These are phyloP conservation scores for Hysterangium stoloniferum DNA, from an alignment of 768 basidiomycete genomes.

Conservation along the genomic window DNA sequence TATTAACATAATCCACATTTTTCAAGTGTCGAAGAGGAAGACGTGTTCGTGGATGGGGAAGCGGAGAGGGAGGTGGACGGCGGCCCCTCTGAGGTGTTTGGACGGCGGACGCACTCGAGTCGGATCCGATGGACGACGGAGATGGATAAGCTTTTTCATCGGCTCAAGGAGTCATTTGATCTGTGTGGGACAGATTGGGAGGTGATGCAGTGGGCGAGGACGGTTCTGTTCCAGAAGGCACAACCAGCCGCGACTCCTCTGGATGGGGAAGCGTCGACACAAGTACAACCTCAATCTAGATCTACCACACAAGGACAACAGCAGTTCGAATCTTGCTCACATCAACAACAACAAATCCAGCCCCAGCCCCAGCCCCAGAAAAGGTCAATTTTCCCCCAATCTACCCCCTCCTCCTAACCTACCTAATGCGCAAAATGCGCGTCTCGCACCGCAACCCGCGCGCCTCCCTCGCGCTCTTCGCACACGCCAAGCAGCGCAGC, in stretches of 20 bases:
- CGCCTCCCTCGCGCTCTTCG: conserved; percentile 75
- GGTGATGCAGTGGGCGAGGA: conserved; percentile 65
- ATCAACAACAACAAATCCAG: background rate
- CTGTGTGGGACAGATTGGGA: conserved; percentile 59
- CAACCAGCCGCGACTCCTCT: too few relatives aligned
- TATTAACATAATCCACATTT: too few relatives aligned
- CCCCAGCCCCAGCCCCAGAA: too few relatives aligned
- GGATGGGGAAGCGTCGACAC: background rate
- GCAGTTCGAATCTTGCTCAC: background rate
- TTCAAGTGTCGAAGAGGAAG: too few relatives aligned
- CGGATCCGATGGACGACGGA: conserved; percentile 43
- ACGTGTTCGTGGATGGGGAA: too few relatives aligned
- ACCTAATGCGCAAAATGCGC: conserved; percentile 71
- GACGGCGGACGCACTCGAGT: conserved; percentile 45
- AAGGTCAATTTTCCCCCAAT: conserved; percentile 60
- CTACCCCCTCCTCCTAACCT: conserved; percentile 70
- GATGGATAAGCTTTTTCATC: conserved; percentile 50
- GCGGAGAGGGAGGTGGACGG: too few relatives aligned
- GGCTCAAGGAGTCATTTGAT: conserved; percentile 67
- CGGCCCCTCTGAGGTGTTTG: conserved; percentile 50
- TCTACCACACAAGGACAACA: background rate
- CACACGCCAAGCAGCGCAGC: conserved; percentile 66
- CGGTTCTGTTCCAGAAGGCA: conserved; percentile 57
- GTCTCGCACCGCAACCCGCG: conserved; percentile 74
- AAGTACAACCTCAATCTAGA: background rate